Evolutionary conservation across 345 rosid genomes (phyloP).

Genomic region (Viola odorata): DNA sequence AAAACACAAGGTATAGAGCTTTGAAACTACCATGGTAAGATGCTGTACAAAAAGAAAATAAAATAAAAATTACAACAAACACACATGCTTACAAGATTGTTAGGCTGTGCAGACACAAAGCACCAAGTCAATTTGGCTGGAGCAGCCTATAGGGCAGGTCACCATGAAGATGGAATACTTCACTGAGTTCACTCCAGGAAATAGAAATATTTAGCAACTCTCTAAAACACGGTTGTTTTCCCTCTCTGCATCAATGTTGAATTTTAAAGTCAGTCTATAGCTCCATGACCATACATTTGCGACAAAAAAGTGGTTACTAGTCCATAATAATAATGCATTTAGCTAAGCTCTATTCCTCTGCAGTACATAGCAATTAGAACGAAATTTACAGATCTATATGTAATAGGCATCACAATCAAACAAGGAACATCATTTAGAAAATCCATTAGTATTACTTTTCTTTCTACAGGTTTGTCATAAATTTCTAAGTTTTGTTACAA

Average conservation of each 20-base stretch:
- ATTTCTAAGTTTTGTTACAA: no score
- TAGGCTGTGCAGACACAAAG: background rate
- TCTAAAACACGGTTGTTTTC: background rate
- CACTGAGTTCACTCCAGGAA: constrained; percentile 9
- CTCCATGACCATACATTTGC: background rate
- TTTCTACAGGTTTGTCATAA: no score
- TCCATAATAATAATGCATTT: background rate
- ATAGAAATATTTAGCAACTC: constrained; percentile 1
- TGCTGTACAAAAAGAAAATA: constrained; percentile 12
- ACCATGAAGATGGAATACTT: background rate
- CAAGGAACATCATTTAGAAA: no score
- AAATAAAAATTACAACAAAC: constrained; percentile 14
- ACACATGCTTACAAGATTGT: constrained; percentile 13
- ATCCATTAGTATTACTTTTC: no score
- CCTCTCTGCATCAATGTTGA: constrained; percentile 21
- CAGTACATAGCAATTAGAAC: background rate
- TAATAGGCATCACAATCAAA: no score
- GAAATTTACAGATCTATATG: background rate
- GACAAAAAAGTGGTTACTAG: background rate
- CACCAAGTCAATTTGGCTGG: background rate
- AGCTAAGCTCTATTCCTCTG: background rate
- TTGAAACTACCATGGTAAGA: constrained; percentile 2
- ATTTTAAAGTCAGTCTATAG: background rate
- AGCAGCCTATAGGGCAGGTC: background rate
- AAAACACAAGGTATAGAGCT: no score